phyloP scores from a whole-genome alignment of 1,139 yeast genomes.

The Starmera stellimalicola region DNA sequence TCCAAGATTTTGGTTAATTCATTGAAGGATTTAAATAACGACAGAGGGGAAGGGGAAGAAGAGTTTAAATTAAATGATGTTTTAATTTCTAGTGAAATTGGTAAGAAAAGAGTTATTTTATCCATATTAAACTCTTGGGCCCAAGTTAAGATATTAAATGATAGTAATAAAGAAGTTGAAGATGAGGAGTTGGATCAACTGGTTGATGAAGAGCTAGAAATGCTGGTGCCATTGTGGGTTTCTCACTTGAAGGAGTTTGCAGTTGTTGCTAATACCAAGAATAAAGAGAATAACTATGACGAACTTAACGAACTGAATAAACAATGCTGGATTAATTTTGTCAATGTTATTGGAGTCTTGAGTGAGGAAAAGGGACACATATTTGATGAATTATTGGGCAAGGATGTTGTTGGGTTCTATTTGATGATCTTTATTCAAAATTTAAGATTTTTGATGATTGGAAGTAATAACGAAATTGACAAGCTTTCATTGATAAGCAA shows the following conservation, averaged over 20 bases:
- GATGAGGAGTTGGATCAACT: conserved; percentile 30
- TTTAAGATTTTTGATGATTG: conserved; percentile 56
- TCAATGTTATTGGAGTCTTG: conserved; percentile 66
- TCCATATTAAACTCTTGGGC: conserved; percentile 90
- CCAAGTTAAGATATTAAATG: conserved; percentile 46
- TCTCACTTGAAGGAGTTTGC: conserved; percentile 68
- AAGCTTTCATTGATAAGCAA: conserved; percentile 38
- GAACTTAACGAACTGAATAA: conserved; percentile 38
- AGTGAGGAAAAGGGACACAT: conserved; percentile 41
- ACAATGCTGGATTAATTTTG: conserved; percentile 69
- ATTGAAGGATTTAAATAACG: conserved; percentile 41
- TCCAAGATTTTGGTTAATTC: conserved; percentile 58
- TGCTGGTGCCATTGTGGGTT: conserved; percentile 74
- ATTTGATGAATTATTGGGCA: conserved; percentile 20
- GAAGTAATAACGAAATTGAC: conserved; percentile 19
- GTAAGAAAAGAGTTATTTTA: conserved; percentile 31
- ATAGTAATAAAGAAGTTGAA: conserved; percentile 25
- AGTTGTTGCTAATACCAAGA: conserved; percentile 42
- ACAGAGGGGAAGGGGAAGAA: conserved; percentile 8
- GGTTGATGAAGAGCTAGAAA: conserved; percentile 47
- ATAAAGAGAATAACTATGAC: conserved; percentile 25
- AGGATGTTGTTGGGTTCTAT: conserved; percentile 63
- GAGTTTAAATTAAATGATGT: conserved; percentile 30
- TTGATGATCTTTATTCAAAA: conserved; percentile 81
- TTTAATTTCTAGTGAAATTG: conserved; percentile 19